Evolutionary conservation across 139 green algal species (phyloP), one percentile per base, ranked within the genome.

Genomic region (Limnomonas spitsbergensis): DNA sequence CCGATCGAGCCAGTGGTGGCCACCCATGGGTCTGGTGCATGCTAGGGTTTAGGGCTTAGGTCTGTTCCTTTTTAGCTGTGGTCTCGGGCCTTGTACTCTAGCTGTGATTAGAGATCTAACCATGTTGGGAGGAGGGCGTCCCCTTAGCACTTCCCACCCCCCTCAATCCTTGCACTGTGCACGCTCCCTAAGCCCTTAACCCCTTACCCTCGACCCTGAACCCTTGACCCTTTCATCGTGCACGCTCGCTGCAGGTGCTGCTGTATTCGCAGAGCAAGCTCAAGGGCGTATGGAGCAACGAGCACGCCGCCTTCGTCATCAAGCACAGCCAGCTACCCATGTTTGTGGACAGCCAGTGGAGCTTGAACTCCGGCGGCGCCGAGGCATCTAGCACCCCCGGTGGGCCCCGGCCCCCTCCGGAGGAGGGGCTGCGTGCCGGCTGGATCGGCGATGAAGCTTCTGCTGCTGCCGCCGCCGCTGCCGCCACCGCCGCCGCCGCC

Each of bases 291-390:
- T 85, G 76, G 78, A 85, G 69, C 66, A 29, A 71, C 0, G 70
- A 76, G 31, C 73, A 78, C 31, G 2, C 38, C 2, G 69, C 80
- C 1, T 81, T 77, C 40, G 54, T 88, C 29, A 31, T 88, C 0
- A 52, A 78, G 35, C 73, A 38, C 1, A 38, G 42, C 1, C 40
- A 82, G 76, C 72, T 88, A 39, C 81, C 83, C 0, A 82, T 83
- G 35, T 90, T 86, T 38, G 67, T 87, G 36, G 83, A 83, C 54
- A 75, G 72, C n/a, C 78, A 87, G 3, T 90, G 86, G 81, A 68
- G 71, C 24, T 47, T 84, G 31, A 78, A 85, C 53, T 38, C 73
- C 26, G 78, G 73, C 2, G 32, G 67, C 26, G 31, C 1, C 7
- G 26, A 38, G 53, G 4, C 73, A 69, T 39, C 69, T 27, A 34